Conservation (phyloP, 805 yeast species). For the Metschnikowia corniflorae region DNA sequence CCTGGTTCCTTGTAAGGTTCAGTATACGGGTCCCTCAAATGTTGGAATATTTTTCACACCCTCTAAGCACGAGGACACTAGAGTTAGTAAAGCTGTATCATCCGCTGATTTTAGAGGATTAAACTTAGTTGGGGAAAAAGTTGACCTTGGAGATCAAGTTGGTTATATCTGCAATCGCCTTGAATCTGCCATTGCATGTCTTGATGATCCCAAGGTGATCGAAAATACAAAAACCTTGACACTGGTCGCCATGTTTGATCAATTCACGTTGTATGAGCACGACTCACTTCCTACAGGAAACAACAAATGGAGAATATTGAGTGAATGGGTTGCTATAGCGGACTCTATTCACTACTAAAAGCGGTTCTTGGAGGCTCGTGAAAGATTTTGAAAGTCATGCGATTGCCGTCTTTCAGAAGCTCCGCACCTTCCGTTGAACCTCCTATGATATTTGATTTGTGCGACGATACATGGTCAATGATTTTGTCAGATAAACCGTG, state of each 20-base stretch:
- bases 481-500: constrained; percentile 8
- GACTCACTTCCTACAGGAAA: constrained; percentile 15
- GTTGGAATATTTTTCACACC: constrained; percentile 12
- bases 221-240: constrained; percentile 11
- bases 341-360: constrained; percentile 10
- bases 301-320: constrained; percentile 14
- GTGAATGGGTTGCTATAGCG: constrained; percentile 16
- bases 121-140: constrained; percentile 11
- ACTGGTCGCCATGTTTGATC: constrained; percentile 12
- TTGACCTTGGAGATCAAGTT: constrained; percentile 6
- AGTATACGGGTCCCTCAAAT: constrained; percentile 15
- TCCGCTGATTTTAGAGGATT: constrained; percentile 18
- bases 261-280: constrained; percentile 14
- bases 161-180: constrained; percentile 12
- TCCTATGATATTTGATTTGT: constrained; percentile 10
- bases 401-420: constrained; percentile 5
- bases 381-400: constrained; percentile 7
- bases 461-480: constrained; percentile 2
- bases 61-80: constrained; percentile 6
- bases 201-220: constrained; percentile 2
- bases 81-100: constrained; percentile 3
- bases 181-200: constrained; percentile 8
- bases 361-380: constrained; percentile 11
- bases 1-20: constrained; percentile 15
- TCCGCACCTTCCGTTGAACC: constrained; percentile 13